phyloP scores from a whole-genome alignment of 805 yeast genomes.

The Cyberlindnera subsufficiens region DNA sequence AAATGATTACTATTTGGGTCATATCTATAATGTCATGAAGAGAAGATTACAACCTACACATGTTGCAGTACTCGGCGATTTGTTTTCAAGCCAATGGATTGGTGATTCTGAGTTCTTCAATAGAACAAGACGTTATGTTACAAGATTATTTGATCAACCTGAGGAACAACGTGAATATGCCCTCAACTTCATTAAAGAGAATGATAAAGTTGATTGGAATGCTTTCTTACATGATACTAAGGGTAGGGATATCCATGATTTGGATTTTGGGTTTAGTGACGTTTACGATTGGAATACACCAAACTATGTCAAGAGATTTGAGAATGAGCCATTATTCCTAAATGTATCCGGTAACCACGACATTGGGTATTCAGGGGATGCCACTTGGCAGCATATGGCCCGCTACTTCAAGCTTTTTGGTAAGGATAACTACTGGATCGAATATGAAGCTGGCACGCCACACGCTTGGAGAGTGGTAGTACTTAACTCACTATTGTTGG shows the following conservation, averaged over 20 bases:
- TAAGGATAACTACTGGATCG: conserved; percentile 75
- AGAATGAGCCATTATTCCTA: conserved; percentile 59
- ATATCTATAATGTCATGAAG: conserved; percentile 65
- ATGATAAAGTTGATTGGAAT: conserved; percentile 54
- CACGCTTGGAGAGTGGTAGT: conserved; percentile 89
- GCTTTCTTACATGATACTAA: conserved; percentile 31
- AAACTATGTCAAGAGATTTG: conserved; percentile 22
- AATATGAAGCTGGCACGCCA: conserved; percentile 54
- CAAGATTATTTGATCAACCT: conserved; percentile 62
- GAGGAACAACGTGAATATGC: conserved; percentile 42
- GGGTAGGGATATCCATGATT: conserved; percentile 27
- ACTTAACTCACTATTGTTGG: conserved; percentile 73
- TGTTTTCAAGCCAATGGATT: conserved; percentile 94
- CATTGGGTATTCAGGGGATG: conserved; percentile 92
- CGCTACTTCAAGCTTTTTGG: conserved; percentile 76
- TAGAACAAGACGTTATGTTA: conserved; percentile 69
- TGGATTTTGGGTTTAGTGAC: conserved; percentile 47
- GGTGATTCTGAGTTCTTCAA: conserved; percentile 77
- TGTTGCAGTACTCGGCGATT: conserved; percentile 89
- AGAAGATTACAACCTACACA: conserved; percentile 63
- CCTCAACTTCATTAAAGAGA: conserved; percentile 40
- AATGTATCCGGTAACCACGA: conserved; percentile 95
- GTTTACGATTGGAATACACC: conserved; percentile 61
- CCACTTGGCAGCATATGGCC: conserved; percentile 85
- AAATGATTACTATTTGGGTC: conserved; percentile 85